These are phyloP conservation scores for Cicer chorassanicum DNA, from an alignment of 306 rosid genomes.

Conservation along the genomic window DNA sequence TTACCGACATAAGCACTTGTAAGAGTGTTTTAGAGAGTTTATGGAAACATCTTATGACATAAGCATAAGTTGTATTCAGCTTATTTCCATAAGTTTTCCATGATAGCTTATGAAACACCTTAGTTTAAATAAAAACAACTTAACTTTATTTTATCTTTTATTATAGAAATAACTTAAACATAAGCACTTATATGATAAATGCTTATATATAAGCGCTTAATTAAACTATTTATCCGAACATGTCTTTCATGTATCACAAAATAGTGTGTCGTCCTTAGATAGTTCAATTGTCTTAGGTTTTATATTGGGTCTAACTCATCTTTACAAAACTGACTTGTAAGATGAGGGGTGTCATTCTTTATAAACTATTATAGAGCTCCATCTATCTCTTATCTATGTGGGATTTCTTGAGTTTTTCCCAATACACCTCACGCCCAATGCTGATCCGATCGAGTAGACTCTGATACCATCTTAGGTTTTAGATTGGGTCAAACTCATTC, in stretches of 20 bases:
- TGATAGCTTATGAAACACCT: not conserved
- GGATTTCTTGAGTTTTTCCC: too few species aligned
- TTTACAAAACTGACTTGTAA: too few species aligned
- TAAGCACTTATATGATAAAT: not conserved
- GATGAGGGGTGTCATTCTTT: too few species aligned
- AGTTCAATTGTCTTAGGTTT: not conserved
- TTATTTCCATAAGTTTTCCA: not conserved
- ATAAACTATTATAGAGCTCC: too few species aligned
- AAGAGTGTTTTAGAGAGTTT: not conserved
- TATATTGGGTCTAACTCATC: too few species aligned
- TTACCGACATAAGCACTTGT: not conserved
- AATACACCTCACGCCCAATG: too few species aligned
- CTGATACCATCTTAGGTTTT: too few species aligned
- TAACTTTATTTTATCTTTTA: not conserved
- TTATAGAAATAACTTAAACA: not conserved
- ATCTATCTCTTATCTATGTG: too few species aligned
- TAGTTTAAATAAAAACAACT: not conserved
- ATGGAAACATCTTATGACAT: not conserved
- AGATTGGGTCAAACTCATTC: too few species aligned
- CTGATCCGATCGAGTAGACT: too few species aligned
- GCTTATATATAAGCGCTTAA: not conserved
- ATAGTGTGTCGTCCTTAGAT: slow-evolving; percentile 10
- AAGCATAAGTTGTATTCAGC: not conserved
- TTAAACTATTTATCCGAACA: not conserved
- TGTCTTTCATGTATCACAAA: too few species aligned